These are phyloP conservation scores for Plectosphaerella sp. DNA, from an alignment of 2,329 filamentous ascomycete genomes.

Conservation along the genomic window DNA sequence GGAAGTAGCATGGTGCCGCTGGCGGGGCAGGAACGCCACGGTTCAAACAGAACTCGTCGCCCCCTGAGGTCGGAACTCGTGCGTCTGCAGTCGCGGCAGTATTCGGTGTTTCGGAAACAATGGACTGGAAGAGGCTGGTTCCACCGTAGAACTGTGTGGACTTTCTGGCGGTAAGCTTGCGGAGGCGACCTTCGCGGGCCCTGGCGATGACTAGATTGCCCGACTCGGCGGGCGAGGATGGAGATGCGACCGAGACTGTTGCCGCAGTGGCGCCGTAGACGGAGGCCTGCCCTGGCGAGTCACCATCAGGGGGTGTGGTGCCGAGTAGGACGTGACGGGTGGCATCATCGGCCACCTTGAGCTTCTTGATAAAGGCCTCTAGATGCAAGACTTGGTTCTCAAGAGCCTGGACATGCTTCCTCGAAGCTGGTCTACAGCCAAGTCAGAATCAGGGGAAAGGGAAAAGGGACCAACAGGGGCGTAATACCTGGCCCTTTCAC, in stretches of 20 bases:
- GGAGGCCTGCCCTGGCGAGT: slow-evolving; percentile 22
- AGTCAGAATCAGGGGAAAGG: not conserved
- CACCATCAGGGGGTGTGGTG: not conserved
- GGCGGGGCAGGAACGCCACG: not conserved
- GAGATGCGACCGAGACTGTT: not conserved
- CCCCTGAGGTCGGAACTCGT: not conserved
- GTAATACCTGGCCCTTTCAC: slow-evolving; percentile 38
- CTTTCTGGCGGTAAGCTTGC: slow-evolving; percentile 29
- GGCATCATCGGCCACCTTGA: slow-evolving; percentile 31
- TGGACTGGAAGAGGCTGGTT: slow-evolving; percentile 37
- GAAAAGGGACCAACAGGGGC: not conserved
- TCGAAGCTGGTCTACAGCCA: slow-evolving; percentile 33
- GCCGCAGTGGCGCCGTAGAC: slow-evolving; percentile 11
- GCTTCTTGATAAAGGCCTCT: slow-evolving; percentile 37
- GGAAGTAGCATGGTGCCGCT: slow-evolving; percentile 13
- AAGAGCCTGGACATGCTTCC: slow-evolving; percentile 41
- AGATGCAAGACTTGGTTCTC: slow-evolving; percentile 42
- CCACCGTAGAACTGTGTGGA: slow-evolving; percentile 43
- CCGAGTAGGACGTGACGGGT: slow-evolving; percentile 35
- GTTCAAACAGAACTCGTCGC: not conserved
- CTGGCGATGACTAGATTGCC: slow-evolving; percentile 8
- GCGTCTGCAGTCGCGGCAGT: slow-evolving; percentile 7
- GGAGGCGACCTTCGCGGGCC: slow-evolving; percentile 27
- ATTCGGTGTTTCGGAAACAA: slow-evolving; percentile 22
- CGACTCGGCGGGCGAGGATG: not conserved